Conservation (phyloP, 768 basidiomycete genomes). For the Boletus tomentosulus region DNA sequence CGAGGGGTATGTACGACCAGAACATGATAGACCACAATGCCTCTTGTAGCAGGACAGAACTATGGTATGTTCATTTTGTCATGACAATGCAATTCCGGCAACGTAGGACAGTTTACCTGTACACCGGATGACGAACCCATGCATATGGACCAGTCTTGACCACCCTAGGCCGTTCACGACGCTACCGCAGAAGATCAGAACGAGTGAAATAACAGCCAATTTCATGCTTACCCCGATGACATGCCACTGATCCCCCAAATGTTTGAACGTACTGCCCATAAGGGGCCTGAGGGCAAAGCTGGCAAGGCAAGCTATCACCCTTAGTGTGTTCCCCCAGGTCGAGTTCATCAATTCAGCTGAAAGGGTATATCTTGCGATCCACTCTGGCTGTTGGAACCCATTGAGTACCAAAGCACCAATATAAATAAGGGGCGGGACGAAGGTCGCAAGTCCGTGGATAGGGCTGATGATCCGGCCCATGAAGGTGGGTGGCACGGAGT, state of each 20-base stretch:
- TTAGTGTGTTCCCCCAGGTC: constrained; percentile 9
- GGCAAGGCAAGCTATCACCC: constrained; percentile 19
- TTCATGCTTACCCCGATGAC: constrained; percentile 18
- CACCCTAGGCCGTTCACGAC: constrained; percentile 28
- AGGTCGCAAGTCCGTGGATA: constrained; percentile 17
- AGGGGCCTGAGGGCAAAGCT: constrained; percentile 6
- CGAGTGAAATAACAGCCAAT: not conserved
- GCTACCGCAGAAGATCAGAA: constrained; percentile 11
- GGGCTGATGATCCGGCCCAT: constrained; percentile 23
- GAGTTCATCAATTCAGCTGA: constrained; percentile 4
- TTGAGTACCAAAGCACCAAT: constrained; percentile 21
- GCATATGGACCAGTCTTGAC: constrained; percentile 33
- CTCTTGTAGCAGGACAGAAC: constrained; percentile 19
- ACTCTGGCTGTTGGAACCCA: constrained; percentile 26
- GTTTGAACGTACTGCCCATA: not conserved
- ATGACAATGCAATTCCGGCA: not conserved
- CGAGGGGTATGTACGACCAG: constrained; percentile 30
- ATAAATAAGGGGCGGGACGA: constrained; percentile 23
- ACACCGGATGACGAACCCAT: constrained; percentile 33
- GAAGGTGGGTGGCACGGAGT: constrained; percentile 12
- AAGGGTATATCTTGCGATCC: constrained; percentile 25
- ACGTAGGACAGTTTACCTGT: constrained; percentile 16
- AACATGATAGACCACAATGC: constrained; percentile 22
- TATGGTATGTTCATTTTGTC: not conserved
- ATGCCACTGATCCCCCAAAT: constrained; percentile 29